These are phyloP conservation scores for Ascochyta clinopodiicola DNA, from an alignment of 2,329 filamentous ascomycete genomes.

Conservation along the genomic window DNA sequence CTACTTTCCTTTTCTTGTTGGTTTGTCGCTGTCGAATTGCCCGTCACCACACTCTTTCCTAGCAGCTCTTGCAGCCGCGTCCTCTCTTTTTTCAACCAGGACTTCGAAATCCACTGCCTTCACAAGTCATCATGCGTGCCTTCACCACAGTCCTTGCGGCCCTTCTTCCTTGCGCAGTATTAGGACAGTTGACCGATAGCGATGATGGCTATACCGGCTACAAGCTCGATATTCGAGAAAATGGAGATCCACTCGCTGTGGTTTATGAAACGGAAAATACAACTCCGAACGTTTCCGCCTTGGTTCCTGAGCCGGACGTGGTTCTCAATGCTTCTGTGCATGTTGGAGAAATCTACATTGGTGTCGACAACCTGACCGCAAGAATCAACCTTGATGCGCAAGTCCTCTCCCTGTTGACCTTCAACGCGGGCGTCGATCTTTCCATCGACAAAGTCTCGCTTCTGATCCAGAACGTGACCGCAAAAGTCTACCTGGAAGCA, in stretches of 20 bases:
- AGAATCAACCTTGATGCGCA: constrained; percentile 67
- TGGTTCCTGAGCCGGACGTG: constrained; percentile 61
- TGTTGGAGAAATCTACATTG: constrained; percentile 65
- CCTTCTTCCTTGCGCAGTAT: constrained; percentile 44
- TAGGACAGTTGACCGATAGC: constrained; percentile 40
- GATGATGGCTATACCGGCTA: constrained; percentile 64
- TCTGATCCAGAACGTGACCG: constrained; percentile 64
- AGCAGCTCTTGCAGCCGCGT: constrained; percentile 33
- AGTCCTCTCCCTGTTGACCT: constrained; percentile 64
- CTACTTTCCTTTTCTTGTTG: constrained; percentile 24
- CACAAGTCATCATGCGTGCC: constrained; percentile 29
- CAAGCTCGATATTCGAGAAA: constrained; percentile 55
- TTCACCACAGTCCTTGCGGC: constrained; percentile 35
- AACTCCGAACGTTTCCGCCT: constrained; percentile 50
- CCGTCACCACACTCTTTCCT: constrained; percentile 17
- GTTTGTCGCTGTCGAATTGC: constrained; percentile 19
- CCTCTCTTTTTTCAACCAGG: constrained; percentile 19
- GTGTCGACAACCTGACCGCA: constrained; percentile 66
- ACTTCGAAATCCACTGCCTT: background rate
- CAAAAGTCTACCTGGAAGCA: constrained; percentile 65
- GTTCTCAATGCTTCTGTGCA: constrained; percentile 65
- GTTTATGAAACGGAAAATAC: constrained; percentile 62
- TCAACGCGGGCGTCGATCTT: constrained; percentile 67
- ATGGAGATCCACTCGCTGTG: constrained; percentile 59
- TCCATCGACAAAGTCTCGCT: constrained; percentile 64